phyloP scores from a whole-genome alignment of 2,329 filamentous ascomycete species.

The Neonectria ditissima region DNA sequence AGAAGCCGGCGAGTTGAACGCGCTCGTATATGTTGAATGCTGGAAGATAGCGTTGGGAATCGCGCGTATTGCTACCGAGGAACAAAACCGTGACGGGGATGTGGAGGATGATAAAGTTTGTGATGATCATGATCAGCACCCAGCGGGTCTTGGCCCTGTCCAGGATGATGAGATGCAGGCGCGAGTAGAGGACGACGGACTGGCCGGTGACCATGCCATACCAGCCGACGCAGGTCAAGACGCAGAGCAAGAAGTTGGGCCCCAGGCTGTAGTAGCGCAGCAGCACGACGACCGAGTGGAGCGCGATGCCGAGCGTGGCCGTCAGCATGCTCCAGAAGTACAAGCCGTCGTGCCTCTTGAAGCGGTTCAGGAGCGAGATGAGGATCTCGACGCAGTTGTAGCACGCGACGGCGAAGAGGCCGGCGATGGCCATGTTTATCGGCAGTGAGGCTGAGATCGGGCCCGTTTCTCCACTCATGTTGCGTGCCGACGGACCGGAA shows the following conservation, averaged over 20 bases:
- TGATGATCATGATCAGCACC: not conserved
- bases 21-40: slow-evolving; percentile 6
- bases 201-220: slow-evolving; percentile 4
- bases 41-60: not conserved
- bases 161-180: not conserved
- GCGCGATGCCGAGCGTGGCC: not conserved
- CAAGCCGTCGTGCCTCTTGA: not conserved
- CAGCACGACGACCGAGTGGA: not conserved
- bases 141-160: not conserved
- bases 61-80: slow-evolving; percentile 1
- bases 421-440: not conserved
- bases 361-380: not conserved
- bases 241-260: not conserved
- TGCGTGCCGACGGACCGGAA: not conserved
- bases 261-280: slow-evolving; percentile 2
- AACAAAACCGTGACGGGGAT: not conserved
- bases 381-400: slow-evolving; percentile 3
- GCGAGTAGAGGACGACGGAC: slow-evolving; percentile 1
- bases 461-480: slow-evolving; percentile 1
- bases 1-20: slow-evolving; percentile 1
- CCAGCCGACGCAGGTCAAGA: slow-evolving; percentile 1
- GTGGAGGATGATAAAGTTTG: not conserved
- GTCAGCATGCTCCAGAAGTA: slow-evolving; percentile 5
- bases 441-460: not conserved
- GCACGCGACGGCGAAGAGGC: not conserved